Evolutionary conservation across 108 stramenopile genomes (phyloP).

Genomic region (Pseudonitzschia delicatissima): DNA sequence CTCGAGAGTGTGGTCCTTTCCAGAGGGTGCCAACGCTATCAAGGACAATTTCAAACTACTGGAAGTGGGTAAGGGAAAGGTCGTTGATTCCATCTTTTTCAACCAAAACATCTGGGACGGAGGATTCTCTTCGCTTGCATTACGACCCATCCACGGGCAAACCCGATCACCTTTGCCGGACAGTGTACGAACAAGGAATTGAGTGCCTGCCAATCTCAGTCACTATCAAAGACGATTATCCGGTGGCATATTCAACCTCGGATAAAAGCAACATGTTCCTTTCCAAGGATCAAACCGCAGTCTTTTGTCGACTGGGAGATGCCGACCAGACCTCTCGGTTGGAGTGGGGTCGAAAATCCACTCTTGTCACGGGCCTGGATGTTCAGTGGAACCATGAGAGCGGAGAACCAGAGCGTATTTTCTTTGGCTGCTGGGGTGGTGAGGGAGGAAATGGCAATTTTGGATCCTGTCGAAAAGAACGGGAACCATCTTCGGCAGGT

Average conservation of each 20-base stretch:
- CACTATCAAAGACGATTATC: neutral
- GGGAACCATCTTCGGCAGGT: slow-evolving; percentile 1
- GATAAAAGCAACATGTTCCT: neutral
- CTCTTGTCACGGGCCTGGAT: slow-evolving; percentile 23
- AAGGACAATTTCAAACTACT: neutral
- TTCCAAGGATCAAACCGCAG: neutral
- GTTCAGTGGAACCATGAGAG: slow-evolving; percentile 13
- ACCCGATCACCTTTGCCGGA: slow-evolving; percentile 9
- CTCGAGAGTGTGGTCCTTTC: slow-evolving; percentile 10
- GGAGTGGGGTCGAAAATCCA: neutral
- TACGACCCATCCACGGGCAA: neutral
- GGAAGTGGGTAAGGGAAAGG: neutral
- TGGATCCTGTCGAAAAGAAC: slow-evolving; percentile 3
- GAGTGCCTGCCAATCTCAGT: slow-evolving; percentile 8
- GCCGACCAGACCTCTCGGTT: neutral
- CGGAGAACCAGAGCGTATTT: slow-evolving; percentile 10
- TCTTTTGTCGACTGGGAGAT: neutral
- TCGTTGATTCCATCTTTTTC: neutral
- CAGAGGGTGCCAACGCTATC: slow-evolving; percentile 2
- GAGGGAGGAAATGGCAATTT: slow-evolving; percentile 21
- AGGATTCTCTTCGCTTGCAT: slow-evolving; percentile 14
- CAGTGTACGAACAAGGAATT: slow-evolving; percentile 8
- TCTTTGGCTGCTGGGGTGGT: slow-evolving; percentile 25
- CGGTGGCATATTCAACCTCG: neutral
- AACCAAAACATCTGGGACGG: slow-evolving; percentile 10